Base-by-base conservation (phyloP, 169 alveolate genomes). In the Eimeria necatrix region DNA sequence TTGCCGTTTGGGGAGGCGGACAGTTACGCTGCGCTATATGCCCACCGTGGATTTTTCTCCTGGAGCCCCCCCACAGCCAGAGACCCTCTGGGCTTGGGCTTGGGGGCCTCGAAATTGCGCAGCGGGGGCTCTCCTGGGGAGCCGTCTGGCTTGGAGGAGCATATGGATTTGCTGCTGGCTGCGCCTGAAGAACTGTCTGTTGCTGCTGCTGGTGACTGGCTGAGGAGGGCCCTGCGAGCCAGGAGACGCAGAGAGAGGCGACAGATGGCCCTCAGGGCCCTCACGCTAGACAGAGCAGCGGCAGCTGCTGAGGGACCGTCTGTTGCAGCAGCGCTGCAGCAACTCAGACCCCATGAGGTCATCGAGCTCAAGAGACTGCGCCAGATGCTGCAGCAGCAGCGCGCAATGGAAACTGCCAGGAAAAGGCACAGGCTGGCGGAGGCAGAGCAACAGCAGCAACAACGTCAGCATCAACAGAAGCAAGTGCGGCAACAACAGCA, bases 181-280 rank as follows among this genome's bases (percentile, higher is more conserved):
- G 48, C 20, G 14, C 83, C 83, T 2, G 68, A 10, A 18, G 68
- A 56, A 2, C 20, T 56, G 68, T 56, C 68, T 2, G 68, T 14
- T 10, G 68, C 68, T 56, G 68, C 12, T 18, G 68, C 68, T 14
- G 68, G 68, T 14, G 20, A 18, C 22, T 56, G 68, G 68, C 68
- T 56, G 68, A 10, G 68, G 20, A 56, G 68, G 68, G 41, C 41
- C 41, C 41, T 71, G 14, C 16, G 53, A 8, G 46, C 20, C 14
- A 16, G 49, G 51, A 71, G 51, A 32, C 48, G 49, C 24, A 71
- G 0, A 22, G 20, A 7, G 14, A 71, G 83, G 51, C 18, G 52
- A 71, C 83, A 71, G 20, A 10, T 71, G 53, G 52, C 46, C n/a
- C 83, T 71, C 12, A 71, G 83, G 51, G 83, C 83, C n/a, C 14